Evolutionary conservation across 176 grass and related monocot genomes (phyloP).

Genomic region (Oryza longistaminata): DNA sequence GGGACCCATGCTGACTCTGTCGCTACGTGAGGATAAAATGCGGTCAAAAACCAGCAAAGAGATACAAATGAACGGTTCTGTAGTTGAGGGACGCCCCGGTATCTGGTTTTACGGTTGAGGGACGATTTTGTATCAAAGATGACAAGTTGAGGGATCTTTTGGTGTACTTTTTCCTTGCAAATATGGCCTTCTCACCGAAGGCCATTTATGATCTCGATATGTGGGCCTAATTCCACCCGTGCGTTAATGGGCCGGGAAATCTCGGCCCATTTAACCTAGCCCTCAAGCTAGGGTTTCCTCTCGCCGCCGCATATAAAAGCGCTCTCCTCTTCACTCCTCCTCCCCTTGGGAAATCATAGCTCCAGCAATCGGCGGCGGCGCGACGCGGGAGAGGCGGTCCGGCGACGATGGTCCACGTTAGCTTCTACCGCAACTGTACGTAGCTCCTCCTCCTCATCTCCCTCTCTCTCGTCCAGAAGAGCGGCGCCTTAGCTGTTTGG

Average conservation of each 20-base stretch:
- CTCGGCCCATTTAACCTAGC: not conserved
- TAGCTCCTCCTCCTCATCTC: not conserved
- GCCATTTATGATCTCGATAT: not conserved
- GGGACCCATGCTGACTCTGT: too few relatives aligned
- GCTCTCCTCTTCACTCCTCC: not conserved
- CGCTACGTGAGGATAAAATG: too few relatives aligned
- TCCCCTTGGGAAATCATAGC: not conserved
- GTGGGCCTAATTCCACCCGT: not conserved
- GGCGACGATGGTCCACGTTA: constrained; percentile 44
- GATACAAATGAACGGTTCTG: too few relatives aligned
- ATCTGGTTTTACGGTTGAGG: too few relatives aligned
- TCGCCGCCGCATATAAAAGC: not conserved
- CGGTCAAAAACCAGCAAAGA: too few relatives aligned
- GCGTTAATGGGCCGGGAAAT: not conserved
- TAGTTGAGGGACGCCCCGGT: too few relatives aligned
- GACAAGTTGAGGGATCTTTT: too few relatives aligned
- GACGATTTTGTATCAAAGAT: too few relatives aligned
- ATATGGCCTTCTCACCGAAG: too few relatives aligned
- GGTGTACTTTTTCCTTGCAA: too few relatives aligned
- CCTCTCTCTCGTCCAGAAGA: not conserved
- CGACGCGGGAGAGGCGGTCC: constrained; percentile 14
- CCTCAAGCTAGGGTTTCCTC: constrained; percentile 8
- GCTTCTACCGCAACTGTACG: constrained; percentile 48
- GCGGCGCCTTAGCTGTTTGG: too few relatives aligned
- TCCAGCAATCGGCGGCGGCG: not conserved